Evolutionary conservation across 441 rosid species (phyloP).

Genomic region (Metrosideros polymorpha): DNA sequence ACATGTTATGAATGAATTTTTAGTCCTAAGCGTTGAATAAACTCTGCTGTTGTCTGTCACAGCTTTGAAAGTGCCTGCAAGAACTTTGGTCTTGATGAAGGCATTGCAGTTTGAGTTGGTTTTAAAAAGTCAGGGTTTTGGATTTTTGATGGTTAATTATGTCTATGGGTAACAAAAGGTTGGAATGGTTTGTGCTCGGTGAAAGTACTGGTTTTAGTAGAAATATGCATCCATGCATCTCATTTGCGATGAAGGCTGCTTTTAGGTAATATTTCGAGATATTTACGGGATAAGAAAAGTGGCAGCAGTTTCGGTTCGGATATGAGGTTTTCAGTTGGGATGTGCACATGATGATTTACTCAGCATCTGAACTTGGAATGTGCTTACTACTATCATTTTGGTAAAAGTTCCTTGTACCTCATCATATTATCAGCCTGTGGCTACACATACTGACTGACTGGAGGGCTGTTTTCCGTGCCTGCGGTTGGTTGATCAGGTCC

Average conservation of each 20-base stretch:
- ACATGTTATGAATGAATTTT: constrained; percentile 24
- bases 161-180: constrained; percentile 21
- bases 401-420: not conserved
- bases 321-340: not conserved
- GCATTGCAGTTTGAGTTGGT: constrained; percentile 41
- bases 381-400: not conserved
- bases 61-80: constrained; percentile 56
- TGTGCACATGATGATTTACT: not conserved
- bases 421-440: not conserved
- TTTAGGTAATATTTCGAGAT: constrained; percentile 8
- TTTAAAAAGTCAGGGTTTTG: constrained; percentile 26
- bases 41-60: constrained; percentile 57
- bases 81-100: constrained; percentile 62
- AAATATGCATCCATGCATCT: constrained; percentile 7
- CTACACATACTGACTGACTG: not conserved
- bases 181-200: constrained; percentile 10
- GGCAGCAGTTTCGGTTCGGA: constrained; percentile 9
- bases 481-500: not conserved
- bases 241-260: constrained; percentile 9
- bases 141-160: constrained; percentile 8
- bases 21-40: constrained; percentile 35
- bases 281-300: constrained; percentile 1
- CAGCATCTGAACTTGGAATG: not conserved
- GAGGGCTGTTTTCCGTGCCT: not conserved
- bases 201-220: constrained; percentile 4